Evolutionary conservation across 1,284 basidiomycete species (phyloP).

Genomic region (Fomes fomentarius): DNA sequence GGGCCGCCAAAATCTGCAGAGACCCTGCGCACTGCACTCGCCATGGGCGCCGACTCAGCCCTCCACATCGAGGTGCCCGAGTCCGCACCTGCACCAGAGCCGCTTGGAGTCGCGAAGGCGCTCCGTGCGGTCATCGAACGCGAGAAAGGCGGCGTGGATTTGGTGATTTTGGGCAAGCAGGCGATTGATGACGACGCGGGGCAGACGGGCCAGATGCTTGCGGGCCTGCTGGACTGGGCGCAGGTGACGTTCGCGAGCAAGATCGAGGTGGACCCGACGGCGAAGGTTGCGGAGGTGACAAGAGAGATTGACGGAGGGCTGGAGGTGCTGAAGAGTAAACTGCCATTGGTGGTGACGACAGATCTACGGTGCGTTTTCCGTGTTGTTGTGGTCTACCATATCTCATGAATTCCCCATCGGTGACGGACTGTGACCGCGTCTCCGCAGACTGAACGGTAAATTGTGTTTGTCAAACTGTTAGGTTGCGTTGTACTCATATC

Average conservation of each 20-base stretch:
- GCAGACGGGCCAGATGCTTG: conserved; percentile 98
- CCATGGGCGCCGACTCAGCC: conserved; percentile 96
- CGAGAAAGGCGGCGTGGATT: conserved; percentile 71
- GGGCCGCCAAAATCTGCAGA: conserved; percentile 91
- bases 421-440: no score
- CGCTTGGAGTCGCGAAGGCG: conserved; percentile 86
- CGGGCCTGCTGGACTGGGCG: conserved; percentile 90
- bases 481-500: no score
- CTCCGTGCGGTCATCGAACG: conserved; percentile 80
- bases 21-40: conserved; percentile 93
- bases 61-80: conserved; percentile 92
- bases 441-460: conserved; percentile 66
- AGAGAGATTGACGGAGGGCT: conserved; percentile 96
- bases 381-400: no score
- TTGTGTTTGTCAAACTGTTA: no score
- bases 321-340: conserved; percentile 79
- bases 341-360: conserved; percentile 92
- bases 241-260: conserved; percentile 97
- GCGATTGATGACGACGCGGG: conserved; percentile 97
- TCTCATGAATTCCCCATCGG: no score
- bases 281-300: conserved; percentile 75
- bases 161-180: conserved; percentile 98
- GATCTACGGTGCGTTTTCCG: conserved; percentile 78
- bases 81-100: conserved; percentile 73
- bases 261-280: conserved; percentile 75